Conservation (phyloP, 2,329 filamentous ascomycete genomes). For the Arthroderma sp. region DNA sequence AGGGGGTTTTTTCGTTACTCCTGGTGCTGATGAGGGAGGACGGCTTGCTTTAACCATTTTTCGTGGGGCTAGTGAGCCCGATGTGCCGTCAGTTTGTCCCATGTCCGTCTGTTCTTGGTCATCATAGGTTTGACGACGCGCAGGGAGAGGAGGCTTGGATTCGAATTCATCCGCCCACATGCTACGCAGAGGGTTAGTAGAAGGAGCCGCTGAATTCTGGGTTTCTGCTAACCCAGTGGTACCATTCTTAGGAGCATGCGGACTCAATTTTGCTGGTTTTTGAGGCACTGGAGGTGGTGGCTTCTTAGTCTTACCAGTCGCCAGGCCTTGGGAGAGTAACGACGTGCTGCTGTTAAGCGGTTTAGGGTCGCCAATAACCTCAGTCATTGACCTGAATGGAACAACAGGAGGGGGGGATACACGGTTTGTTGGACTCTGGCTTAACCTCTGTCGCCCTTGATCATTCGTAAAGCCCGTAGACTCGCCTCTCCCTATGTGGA, state of each 20-base stretch:
- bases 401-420: neutral
- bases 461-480: neutral
- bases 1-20: neutral
- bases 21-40: neutral
- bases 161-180: neutral
- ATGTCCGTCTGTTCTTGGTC: neutral
- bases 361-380: neutral
- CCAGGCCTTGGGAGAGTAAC: neutral
- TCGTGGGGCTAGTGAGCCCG: neutral
- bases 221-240: no score
- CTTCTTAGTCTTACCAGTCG: conserved; percentile 2
- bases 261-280: conserved; percentile 42
- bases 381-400: conserved; percentile 7
- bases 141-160: no score
- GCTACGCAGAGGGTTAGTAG: no score
- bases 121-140: neutral
- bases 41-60: no score
- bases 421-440: neutral
- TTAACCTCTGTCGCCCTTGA: neutral
- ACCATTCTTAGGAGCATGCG: neutral
- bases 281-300: conserved; percentile 48
- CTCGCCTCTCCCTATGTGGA: conserved; percentile 29
- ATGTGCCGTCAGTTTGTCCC: neutral
- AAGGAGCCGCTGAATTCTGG: no score
- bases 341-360: neutral